These are phyloP conservation scores for Trametes punicea DNA, from an alignment of 768 basidiomycete species.

Conservation along the genomic window DNA sequence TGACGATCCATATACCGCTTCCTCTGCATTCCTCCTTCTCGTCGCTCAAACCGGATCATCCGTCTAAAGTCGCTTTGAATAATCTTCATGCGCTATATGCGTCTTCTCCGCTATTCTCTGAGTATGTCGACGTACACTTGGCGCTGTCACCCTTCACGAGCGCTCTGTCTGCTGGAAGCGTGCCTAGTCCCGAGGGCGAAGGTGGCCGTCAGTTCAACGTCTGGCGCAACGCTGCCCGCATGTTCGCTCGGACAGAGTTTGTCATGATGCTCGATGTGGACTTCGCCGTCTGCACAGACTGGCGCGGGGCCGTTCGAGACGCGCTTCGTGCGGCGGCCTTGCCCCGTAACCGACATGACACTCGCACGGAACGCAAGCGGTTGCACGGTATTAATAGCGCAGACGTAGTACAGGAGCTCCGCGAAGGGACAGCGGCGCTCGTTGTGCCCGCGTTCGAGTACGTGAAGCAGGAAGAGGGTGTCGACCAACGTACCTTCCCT, in stretches of 20 bases:
- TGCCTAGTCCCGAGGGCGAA: conserved; percentile 21
- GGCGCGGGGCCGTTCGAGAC: conserved; percentile 53
- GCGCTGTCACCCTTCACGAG: conserved; percentile 66
- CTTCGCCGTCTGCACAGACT: conserved; percentile 81
- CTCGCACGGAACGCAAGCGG: conserved; percentile 6
- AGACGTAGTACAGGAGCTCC: conserved; percentile 41
- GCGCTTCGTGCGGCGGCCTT: conserved; percentile 29
- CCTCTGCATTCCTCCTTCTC: conserved; percentile 33
- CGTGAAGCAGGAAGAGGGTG: conserved; percentile 58
- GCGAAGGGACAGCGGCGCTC: conserved; percentile 62
- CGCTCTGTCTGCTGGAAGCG: conserved; percentile 4
- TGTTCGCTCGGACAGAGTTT: conserved; percentile 79
- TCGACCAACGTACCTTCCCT: conserved; percentile 59
- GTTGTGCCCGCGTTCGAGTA: conserved; percentile 89
- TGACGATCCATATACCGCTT: conserved; percentile 71
- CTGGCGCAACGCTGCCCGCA: conserved; percentile 83
- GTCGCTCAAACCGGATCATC: conserved; percentile 32
- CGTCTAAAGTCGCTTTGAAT: conserved; percentile 45
- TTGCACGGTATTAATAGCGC: conserved; percentile 4
- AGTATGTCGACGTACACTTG: conserved; percentile 80
- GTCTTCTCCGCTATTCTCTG: conserved; percentile 60
- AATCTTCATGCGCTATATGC: conserved; percentile 65
- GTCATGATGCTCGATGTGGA: conserved; percentile 93
- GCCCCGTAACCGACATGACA: conserved; percentile 1
- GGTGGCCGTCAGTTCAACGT: conserved; percentile 81